Conservation (phyloP, 2,329 filamentous ascomycete genomes). For the Aaosphaeria arxii region DNA sequence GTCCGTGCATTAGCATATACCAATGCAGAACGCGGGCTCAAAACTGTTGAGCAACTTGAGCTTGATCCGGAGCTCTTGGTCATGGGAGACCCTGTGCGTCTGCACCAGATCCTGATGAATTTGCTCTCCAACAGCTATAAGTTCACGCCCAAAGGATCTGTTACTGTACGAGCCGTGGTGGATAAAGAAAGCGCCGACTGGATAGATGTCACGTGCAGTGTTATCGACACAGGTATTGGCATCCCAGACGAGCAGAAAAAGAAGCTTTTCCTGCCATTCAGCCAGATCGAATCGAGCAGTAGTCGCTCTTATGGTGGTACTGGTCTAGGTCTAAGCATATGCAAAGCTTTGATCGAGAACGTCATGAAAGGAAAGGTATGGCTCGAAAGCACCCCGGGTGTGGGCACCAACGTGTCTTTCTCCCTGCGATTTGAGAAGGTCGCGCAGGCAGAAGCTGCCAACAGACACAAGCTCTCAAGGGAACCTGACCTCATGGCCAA, state of each 20-base stretch:
- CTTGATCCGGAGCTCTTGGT: slow-evolving; percentile 54
- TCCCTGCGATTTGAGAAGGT: slow-evolving; percentile 84
- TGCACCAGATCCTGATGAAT: slow-evolving; percentile 63
- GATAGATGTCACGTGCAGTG: slow-evolving; percentile 78
- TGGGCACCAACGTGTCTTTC: slow-evolving; percentile 74
- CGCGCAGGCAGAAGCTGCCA: slow-evolving; percentile 56
- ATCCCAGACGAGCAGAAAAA: slow-evolving; percentile 78
- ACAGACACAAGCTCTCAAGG: slow-evolving; percentile 25
- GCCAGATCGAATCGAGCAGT: slow-evolving; percentile 86
- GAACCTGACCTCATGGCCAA: slow-evolving; percentile 56
- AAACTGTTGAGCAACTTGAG: slow-evolving; percentile 56
- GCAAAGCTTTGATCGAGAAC: slow-evolving; percentile 89
- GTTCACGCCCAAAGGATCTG: slow-evolving; percentile 82
- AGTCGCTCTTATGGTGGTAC: slow-evolving; percentile 90
- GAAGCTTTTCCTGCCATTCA: slow-evolving; percentile 89
- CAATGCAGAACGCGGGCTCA: slow-evolving; percentile 58
- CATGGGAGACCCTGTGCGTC: slow-evolving; percentile 50
- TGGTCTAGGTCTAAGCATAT: slow-evolving; percentile 86
- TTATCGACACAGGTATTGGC: slow-evolving; percentile 87
- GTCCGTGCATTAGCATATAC: slow-evolving; percentile 62
- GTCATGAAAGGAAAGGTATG: slow-evolving; percentile 86
- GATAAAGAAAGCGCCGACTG: slow-evolving; percentile 68
- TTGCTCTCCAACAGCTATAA: slow-evolving; percentile 91
- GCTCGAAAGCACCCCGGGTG: slow-evolving; percentile 71
- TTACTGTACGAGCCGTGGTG: slow-evolving; percentile 76